Percentiles rank a stretch among this genome's conserved stretches.
Evolutionary conservation across 331 rosid genomes (phyloP).

Genomic region (Acacia concinna): DNA sequence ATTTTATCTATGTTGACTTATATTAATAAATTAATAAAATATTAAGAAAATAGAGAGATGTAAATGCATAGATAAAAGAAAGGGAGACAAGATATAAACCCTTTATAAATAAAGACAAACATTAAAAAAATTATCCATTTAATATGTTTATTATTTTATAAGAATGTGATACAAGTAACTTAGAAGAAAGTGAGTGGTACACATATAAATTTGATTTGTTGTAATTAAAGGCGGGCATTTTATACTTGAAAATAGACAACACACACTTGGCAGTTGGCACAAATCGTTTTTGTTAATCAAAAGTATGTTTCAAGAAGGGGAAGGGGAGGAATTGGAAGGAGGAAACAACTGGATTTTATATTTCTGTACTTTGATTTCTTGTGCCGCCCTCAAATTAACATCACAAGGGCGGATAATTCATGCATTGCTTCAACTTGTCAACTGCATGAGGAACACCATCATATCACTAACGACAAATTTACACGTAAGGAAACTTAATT

Average conservation of each 20-base stretch:
- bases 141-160: too few species aligned
- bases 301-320: background rate
- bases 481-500: constrained; percentile 35
- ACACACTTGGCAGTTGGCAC: background rate
- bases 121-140: too few species aligned
- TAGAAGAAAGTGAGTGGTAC: too few species aligned
- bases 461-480: constrained; percentile 37
- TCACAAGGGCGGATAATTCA: constrained; percentile 18
- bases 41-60: too few species aligned
- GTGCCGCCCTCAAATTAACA: background rate
- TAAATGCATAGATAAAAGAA: too few species aligned
- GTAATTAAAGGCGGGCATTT: background rate
- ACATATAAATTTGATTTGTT: background rate
- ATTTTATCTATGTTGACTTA: too few species aligned
- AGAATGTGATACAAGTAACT: too few species aligned
- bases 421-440: constrained; percentile 27
- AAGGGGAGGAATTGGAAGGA: background rate
- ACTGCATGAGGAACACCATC: constrained; percentile 27
- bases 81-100: too few species aligned
- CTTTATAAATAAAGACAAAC: too few species aligned
- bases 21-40: too few species aligned
- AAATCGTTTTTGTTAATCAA: background rate
- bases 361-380: background rate
- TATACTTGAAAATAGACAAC: background rate
- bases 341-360: background rate